Percentiles rank a stretch among this genome's conserved stretches.
phyloP scores from a whole-genome alignment of 129 eudicot genomes.

The Centella asiatica region DNA sequence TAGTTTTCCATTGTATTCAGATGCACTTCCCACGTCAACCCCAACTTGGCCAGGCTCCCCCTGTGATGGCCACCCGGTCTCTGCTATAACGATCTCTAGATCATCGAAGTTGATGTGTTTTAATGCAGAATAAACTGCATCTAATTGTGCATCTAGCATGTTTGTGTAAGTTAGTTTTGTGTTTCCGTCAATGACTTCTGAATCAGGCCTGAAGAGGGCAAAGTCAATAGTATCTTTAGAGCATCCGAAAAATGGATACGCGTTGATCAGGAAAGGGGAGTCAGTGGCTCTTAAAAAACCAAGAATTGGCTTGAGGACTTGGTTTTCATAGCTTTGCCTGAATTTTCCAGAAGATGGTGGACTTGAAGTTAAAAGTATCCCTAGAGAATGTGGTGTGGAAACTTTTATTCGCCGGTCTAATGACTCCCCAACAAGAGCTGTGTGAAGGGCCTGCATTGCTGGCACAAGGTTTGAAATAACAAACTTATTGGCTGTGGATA shows the following conservation, averaged over 20 bases:
- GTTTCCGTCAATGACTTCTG: constrained; percentile 47
- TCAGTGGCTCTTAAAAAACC: constrained; percentile 45
- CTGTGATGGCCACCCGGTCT: constrained; percentile 90
- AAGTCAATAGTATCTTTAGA: constrained; percentile 43
- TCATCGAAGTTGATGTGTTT: constrained; percentile 45
- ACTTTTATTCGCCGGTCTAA: constrained; percentile 48
- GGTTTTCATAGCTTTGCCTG: constrained; percentile 42
- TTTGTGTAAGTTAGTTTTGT: constrained; percentile 46
- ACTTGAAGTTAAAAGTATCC: constrained; percentile 50
- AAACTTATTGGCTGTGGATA: constrained; percentile 48
- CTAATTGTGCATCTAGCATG: constrained; percentile 80
- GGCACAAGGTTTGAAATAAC: constrained; percentile 53
- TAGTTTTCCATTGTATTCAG: constrained; percentile 56
- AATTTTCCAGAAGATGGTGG: constrained; percentile 77
- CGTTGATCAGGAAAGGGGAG: constrained; percentile 81
- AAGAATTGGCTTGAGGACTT: constrained; percentile 47
- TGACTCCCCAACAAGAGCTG: constrained; percentile 43
- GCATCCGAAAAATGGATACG: constrained; percentile 78
- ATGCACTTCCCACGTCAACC: constrained; percentile 49
- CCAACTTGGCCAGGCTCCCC: constrained; percentile 64
- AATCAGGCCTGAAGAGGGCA: constrained; percentile 67
- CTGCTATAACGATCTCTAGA: constrained; percentile 63
- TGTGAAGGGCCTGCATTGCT: constrained; percentile 70
- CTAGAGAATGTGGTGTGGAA: constrained; percentile 74
- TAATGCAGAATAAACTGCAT: constrained; percentile 70